These are phyloP conservation scores for Mycocentrospora acerina DNA, from an alignment of 2,329 filamentous ascomycete species.

Conservation along the genomic window DNA sequence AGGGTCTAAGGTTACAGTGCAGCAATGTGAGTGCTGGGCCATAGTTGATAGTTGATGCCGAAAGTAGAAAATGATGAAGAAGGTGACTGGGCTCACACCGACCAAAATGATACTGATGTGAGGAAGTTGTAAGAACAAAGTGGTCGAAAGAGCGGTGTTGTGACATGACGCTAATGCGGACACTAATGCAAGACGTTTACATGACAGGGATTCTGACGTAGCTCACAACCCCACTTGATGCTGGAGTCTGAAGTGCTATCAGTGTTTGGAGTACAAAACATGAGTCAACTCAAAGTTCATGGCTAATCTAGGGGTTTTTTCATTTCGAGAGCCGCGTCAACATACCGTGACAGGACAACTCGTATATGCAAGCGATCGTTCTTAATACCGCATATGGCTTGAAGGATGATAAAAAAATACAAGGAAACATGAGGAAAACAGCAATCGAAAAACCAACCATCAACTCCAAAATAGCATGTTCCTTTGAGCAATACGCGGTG, in stretches of 20 bases:
- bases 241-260: constrained; percentile 6
- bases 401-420: background rate
- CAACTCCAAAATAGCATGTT: constrained; percentile 16
- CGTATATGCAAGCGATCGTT: background rate
- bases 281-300: constrained; percentile 7
- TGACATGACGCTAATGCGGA: constrained; percentile 10
- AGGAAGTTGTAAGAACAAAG: constrained; percentile 9
- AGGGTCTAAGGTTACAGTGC: constrained; percentile 1
- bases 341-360: background rate
- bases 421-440: constrained; percentile 1
- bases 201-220: constrained; percentile 18
- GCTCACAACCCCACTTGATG: constrained; percentile 5
- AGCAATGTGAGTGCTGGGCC: constrained; percentile 4
- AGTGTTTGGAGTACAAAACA: constrained; percentile 5
- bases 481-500: constrained; percentile 20
- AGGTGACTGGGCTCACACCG: constrained; percentile 34
- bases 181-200: constrained; percentile 1
- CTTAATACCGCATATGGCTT: background rate
- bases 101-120: constrained; percentile 13
- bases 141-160: constrained; percentile 32
- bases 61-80: background rate
- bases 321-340: constrained; percentile 1
- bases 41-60: constrained; percentile 4
- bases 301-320: constrained; percentile 1
- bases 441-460: background rate